Conservation (phyloP, 1,284 basidiomycete genomes). For the Trichosporon ovoides region DNA sequence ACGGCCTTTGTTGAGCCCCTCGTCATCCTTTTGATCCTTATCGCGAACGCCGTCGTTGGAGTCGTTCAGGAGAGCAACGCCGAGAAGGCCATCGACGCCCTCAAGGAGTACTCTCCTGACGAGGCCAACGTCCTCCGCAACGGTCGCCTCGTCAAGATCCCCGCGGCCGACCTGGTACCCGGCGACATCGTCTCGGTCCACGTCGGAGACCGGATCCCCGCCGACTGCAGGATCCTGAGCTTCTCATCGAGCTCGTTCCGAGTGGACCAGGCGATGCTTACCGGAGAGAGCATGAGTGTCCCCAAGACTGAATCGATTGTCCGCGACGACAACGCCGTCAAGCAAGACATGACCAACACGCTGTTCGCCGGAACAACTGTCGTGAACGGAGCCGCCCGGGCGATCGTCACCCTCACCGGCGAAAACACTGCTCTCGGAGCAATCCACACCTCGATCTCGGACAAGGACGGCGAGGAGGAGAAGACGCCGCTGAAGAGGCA, state of each 20-base stretch:
- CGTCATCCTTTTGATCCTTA: constrained; percentile 86
- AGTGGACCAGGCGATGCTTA: constrained; percentile 89
- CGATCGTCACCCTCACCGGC: constrained; percentile 81
- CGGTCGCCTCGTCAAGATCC: constrained; percentile 65
- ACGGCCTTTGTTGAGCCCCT: constrained; percentile 85
- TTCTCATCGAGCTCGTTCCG: constrained; percentile 80
- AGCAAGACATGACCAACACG: constrained; percentile 94
- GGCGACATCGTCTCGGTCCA: constrained; percentile 84
- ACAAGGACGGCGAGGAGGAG: constrained; percentile 55
- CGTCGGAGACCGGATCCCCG: constrained; percentile 89
- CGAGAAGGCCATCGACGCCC: constrained; percentile 91
- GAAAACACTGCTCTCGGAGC: constrained; percentile 83
- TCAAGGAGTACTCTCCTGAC: constrained; percentile 91
- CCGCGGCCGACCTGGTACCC: constrained; percentile 82
- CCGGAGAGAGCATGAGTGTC: constrained; percentile 84
- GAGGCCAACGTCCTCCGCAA: constrained; percentile 83
- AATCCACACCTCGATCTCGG: constrained; percentile 81
- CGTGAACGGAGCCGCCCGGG: constrained; percentile 78
- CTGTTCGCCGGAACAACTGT: constrained; percentile 91
- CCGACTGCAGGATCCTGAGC: constrained; percentile 81
- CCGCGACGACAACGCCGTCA: constrained; percentile 69
- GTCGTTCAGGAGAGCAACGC: constrained; percentile 93
- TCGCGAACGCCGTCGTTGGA: constrained; percentile 89
- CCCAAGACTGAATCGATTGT: constrained; percentile 68
- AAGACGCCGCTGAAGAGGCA: constrained; percentile 94